A percentile compares a stretch with the other conserved stretches of the same genome.
Evolutionary conservation across 2,329 filamentous ascomycete genomes (phyloP).

Genomic region (Hypoxylon sp.): DNA sequence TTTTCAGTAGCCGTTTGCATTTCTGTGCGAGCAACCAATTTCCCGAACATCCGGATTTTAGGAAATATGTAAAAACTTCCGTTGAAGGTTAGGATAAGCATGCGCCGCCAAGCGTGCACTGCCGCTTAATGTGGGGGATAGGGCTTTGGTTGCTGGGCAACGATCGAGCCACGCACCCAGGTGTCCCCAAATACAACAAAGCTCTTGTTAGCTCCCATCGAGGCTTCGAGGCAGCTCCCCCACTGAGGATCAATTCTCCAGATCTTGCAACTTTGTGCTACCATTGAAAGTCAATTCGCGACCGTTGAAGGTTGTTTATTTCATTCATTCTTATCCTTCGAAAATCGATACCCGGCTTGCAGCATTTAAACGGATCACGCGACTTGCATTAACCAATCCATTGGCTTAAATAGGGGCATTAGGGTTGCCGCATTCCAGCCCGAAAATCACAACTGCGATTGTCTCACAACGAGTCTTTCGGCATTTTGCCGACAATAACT

Average conservation of each 20-base stretch:
- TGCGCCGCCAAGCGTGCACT: conserved; percentile 28
- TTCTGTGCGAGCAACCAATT: conserved; percentile 31
- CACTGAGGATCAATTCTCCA: conserved; percentile 36
- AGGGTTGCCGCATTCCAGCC: conserved; percentile 40
- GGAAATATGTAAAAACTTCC: conserved; percentile 3
- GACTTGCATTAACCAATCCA: conserved; percentile 7
- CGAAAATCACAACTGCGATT: conserved; percentile 31
- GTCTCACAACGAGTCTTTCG: conserved; percentile 41
- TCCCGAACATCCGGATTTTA: conserved; percentile 23
- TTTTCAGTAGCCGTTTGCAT: conserved; percentile 1
- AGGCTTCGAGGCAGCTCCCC: conserved; percentile 34
- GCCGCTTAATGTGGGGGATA: conserved; percentile 38
- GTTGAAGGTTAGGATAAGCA: conserved; percentile 7
- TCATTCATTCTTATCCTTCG: conserved; percentile 10
- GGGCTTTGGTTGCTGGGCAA: conserved; percentile 41
- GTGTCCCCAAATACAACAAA: conserved; percentile 41
- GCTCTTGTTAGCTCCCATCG: conserved; percentile 35
- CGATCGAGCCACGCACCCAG: conserved; percentile 17
- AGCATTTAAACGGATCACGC: conserved; percentile 5
- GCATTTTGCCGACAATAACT: conserved; percentile 45
- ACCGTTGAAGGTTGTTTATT: conserved; percentile 19
- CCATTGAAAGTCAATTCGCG: conserved; percentile 36
- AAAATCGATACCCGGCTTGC: conserved; percentile 21
- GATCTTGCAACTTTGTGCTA: conserved; percentile 33
- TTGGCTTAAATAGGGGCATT: conserved; percentile 13